Evolutionary conservation across 306 rosid genomes (phyloP), one percentile per base, ranked within the genome.

Genomic region (Vigna mungo): DNA sequence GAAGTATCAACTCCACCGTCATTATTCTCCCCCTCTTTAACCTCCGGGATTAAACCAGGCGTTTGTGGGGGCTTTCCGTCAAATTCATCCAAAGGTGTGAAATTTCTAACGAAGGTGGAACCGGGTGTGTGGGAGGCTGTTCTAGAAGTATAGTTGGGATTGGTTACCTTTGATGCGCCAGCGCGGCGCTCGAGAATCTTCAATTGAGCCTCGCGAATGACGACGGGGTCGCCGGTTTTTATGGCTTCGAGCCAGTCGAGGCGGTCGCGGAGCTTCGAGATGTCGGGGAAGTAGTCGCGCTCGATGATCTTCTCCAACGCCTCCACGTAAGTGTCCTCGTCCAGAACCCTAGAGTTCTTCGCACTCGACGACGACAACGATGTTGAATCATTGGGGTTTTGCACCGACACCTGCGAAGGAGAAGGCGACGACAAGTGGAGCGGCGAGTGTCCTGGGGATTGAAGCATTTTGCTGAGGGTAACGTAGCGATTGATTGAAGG

Each of bases 251-350:
- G 91, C 99, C 98, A 96, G 20, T 96, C 99, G 51, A 88, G 96
- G 73, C 98, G 97, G 60, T 96, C 99, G 30, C 97, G 87, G 64
- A 96, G 99, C 90, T 96, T 96, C 15, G 97, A 74, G 78, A 96
- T 93, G 20, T 96, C 99, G 41, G 99, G 99, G 78, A 96, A 92
- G 91, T 84, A 96, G 79, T 96, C 99, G 21, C 99, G 93, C 83
- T 96, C 98, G 82, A 96, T 89, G 62, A 96, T 96, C 87, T 91
- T 88, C 94, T 96, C 97, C 53, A 96, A 83, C 23, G 92, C 96
- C 63, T 80, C 97, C 11, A 93, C 94, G 64, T 92, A 96, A 0
- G 91, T 68, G 73, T 96, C 99, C 77, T 96, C 97, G 36, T 92
- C 98, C 52, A 96, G 98, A 25, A 96, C 94, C 23, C 68, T 48